Conservation (phyloP, 148 eudicot species). For the Fagopyrum esculentum region DNA sequence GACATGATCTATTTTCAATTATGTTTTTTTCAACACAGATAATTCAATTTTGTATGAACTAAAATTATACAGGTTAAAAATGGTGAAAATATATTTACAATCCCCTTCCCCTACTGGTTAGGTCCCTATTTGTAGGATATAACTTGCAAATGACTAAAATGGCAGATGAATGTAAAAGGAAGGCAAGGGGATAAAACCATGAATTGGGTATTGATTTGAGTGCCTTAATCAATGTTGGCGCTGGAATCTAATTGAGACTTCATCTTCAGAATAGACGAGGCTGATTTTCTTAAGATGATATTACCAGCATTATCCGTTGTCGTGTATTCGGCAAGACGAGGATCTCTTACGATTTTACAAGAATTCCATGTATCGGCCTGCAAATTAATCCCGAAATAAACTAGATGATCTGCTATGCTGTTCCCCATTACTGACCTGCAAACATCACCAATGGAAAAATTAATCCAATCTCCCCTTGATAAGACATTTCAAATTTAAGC, state of each 20-base stretch:
- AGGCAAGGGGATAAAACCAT: neutral
- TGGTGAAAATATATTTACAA: neutral
- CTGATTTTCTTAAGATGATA: conserved; percentile 35
- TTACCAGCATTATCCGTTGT: conserved; percentile 54
- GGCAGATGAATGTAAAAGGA: neutral
- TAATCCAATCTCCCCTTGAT: neutral
- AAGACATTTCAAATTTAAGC: neutral
- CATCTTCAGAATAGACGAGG: conserved; percentile 21
- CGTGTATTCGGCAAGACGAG: conserved; percentile 35
- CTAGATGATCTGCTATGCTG: conserved; percentile 78
- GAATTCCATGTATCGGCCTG: conserved; percentile 48
- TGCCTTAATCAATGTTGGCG: neutral
- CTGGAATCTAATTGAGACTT: conserved; percentile 15
- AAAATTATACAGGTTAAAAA: neutral
- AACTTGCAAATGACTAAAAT: neutral
- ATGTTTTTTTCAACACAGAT: neutral
- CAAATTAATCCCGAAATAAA: conserved; percentile 57
- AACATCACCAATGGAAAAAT: neutral
- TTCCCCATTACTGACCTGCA: conserved; percentile 81
- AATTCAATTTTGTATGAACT: neutral
- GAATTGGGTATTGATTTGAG: neutral
- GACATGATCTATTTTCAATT: neutral
- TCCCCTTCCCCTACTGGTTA: neutral
- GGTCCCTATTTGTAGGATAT: neutral
- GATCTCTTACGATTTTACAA: conserved; percentile 56